Evolutionary conservation across 1,139 yeast genomes (phyloP), one percentile per base, ranked within the genome.

Genomic region (Pichia kudriavzevii): DNA sequence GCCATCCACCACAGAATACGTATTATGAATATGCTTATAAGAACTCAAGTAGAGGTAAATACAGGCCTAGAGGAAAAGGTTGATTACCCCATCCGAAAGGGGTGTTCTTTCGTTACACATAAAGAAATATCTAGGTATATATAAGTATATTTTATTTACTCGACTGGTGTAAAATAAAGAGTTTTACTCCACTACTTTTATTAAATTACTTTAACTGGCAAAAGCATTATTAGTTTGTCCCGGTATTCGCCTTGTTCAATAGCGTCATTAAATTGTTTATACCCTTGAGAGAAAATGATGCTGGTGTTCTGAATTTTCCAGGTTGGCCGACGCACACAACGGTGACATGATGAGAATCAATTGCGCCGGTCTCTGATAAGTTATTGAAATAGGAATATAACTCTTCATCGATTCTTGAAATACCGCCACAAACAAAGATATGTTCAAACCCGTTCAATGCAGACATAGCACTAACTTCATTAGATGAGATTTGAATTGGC

Each of bases 251-350:
- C 40, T 7, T 55, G 50, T 28, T 22, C 19, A 79, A 57, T 25
- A 78, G 60, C 21, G 69, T 64, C 49, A 85, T 68, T 35, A 87
- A 62, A 43, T 84, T 91, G 51, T 84, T 85, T 48, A 81, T 72
- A 43, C 95, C 95, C 40, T 74, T 72, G 12, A 83, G 76, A 37
- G 77, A 75, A 48, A 73, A 80, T 27, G 66, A 69, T 2, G 95
- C 95, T 26, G 43, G 40, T 1, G 54, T 48, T 26, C 47, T 48
- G 7, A 42, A 26, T 6, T 39, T 23, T 11, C 36, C 38, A 67
- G 68, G 2, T 81, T 78, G 39, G 3, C 75, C 79, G 40, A 81
- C 73, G 1, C 85, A 81, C 23, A 84, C 78, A 0, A 88, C 77
- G 43, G 77, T 66, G 0, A 71, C 72, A 31, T 65, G 55, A 54